Evolutionary conservation across 2,329 filamentous ascomycete genomes (phyloP).

Genomic region (Arthrobotrys pseudoclavata): DNA sequence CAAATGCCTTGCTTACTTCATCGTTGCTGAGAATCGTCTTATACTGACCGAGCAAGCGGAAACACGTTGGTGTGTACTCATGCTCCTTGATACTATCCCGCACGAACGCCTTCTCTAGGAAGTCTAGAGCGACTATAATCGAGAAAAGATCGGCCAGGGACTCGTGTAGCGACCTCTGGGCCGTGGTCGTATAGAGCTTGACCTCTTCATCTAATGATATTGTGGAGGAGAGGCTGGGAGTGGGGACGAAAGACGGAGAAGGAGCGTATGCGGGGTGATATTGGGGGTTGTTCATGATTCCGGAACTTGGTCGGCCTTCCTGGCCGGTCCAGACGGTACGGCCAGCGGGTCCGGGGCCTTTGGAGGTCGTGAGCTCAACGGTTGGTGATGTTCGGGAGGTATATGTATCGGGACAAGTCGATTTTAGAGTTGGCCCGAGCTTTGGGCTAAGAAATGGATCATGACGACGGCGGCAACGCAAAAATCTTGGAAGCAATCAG

Average conservation of each 20-base stretch:
- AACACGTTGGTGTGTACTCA: constrained; percentile 94
- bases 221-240: constrained; percentile 61
- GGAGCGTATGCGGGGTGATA: constrained; percentile 63
- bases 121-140: constrained; percentile 94
- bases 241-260: constrained; percentile 63
- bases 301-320: constrained; percentile 27
- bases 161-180: constrained; percentile 93
- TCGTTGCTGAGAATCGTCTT: constrained; percentile 93
- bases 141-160: constrained; percentile 97
- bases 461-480: constrained; percentile 46
- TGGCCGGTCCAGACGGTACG: constrained; percentile 17
- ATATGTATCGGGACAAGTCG: constrained; percentile 50
- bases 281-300: constrained; percentile 61
- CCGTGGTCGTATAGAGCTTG: constrained; percentile 86
- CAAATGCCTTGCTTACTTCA: constrained; percentile 87
- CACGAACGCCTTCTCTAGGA: constrained; percentile 94
- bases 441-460: constrained; percentile 36
- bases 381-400: constrained; percentile 45
- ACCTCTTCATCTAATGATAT: constrained; percentile 78
- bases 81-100: constrained; percentile 92
- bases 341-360: constrained; percentile 23
- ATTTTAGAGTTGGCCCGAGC: constrained; percentile 57
- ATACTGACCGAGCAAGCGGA: constrained; percentile 93
- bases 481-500: constrained; percentile 19
- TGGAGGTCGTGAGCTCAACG: constrained; percentile 28